Evolutionary conservation across 768 basidiomycete species (phyloP).

Genomic region (Coprinopsis cinerea): DNA sequence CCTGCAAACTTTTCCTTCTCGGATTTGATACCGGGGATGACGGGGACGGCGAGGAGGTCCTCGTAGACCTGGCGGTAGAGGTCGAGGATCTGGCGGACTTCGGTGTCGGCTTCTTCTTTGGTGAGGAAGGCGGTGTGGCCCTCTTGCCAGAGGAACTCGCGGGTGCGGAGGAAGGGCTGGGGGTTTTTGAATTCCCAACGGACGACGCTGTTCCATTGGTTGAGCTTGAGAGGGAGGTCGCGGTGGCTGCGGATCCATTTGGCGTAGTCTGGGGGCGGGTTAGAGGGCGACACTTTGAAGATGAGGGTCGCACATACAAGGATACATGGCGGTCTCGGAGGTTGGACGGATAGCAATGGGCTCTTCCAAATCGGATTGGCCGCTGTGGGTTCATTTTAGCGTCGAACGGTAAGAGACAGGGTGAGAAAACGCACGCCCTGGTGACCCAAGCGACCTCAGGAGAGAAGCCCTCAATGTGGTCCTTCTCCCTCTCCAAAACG

Average conservation of each 20-base stretch:
- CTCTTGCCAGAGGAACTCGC: conserved; percentile 99
- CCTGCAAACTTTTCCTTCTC: conserved; percentile 99
- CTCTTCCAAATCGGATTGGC: conserved; percentile 90
- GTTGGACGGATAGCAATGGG: conserved; percentile 98
- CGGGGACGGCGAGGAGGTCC: conserved; percentile 95
- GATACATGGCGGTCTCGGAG: conserved; percentile 99
- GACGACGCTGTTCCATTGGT: conserved; percentile 99
- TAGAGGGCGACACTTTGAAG: background rate
- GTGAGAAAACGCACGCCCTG: conserved; percentile 61
- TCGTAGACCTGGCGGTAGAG: conserved; percentile 94
- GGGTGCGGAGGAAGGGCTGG: conserved; percentile 97
- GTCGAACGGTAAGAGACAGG: conserved; percentile 2
- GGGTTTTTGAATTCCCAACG: conserved; percentile 99
- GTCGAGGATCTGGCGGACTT: conserved; percentile 92
- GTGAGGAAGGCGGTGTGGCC: conserved; percentile 95
- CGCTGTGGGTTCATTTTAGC: too few species aligned
- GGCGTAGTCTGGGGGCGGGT: conserved; percentile 66
- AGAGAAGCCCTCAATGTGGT: conserved; percentile 98
- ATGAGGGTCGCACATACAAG: too few species aligned
- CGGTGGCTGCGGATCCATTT: conserved; percentile 99
- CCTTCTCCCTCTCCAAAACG: conserved; percentile 93
- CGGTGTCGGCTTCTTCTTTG: conserved; percentile 82
- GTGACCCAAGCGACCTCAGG: conserved; percentile 99
- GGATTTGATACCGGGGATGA: conserved; percentile 94
- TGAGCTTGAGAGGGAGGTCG: conserved; percentile 93